These are phyloP conservation scores for Discostella stelligera DNA, from an alignment of 352 stramenopile species.

Conservation along the genomic window DNA sequence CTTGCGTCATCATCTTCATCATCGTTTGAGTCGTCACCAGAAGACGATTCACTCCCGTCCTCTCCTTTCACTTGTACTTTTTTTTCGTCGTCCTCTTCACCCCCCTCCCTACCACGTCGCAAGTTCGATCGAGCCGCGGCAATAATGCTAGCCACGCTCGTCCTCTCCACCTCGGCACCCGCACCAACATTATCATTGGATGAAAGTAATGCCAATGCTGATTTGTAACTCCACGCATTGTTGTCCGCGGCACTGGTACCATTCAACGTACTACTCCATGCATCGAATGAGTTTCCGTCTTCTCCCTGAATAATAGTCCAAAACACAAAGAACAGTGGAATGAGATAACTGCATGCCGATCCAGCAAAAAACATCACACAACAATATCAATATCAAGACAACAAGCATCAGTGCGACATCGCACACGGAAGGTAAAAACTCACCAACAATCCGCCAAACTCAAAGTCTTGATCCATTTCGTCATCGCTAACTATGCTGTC, in stretches of 20 bases:
- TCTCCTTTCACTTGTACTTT: conserved; percentile 12
- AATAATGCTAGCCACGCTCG: conserved; percentile 76
- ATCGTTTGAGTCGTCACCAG: conserved; percentile 21
- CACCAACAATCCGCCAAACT: conserved; percentile 78
- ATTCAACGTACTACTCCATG: conserved; percentile 11
- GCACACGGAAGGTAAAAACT: conserved; percentile 8
- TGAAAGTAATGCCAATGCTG: conserved; percentile 61
- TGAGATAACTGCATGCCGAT: not conserved
- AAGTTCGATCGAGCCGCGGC: conserved; percentile 70
- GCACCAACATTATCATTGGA: conserved; percentile 54
- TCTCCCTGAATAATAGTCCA: conserved; percentile 50
- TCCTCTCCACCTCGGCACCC: conserved; percentile 46
- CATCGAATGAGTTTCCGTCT: conserved; percentile 58
- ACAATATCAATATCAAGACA: not conserved
- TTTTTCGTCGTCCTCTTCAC: conserved; percentile 34
- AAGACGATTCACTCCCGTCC: conserved; percentile 27
- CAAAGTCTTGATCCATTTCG: conserved; percentile 71
- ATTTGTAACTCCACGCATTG: conserved; percentile 74
- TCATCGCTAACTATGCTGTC: conserved; percentile 41
- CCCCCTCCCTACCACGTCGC: conserved; percentile 33
- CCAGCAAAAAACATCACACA: not conserved
- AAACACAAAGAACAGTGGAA: not conserved
- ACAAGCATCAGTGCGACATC: not conserved
- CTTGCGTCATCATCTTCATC: conserved; percentile 16
- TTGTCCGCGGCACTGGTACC: conserved; percentile 20